Evolutionary conservation across 331 rosid genomes (phyloP).

Genomic region (Arachis monticola): DNA sequence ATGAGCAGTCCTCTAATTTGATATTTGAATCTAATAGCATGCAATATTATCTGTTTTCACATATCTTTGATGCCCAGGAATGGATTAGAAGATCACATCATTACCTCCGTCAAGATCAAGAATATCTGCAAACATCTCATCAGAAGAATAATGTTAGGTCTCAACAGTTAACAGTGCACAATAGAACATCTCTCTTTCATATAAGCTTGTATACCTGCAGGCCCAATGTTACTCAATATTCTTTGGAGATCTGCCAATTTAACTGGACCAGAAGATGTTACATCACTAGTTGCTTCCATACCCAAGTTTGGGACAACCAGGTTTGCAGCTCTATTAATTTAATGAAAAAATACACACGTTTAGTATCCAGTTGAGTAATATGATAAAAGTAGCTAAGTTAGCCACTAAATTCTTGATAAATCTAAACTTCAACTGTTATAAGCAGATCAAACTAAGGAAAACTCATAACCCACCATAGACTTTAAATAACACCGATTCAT

Average conservation of each 20-base stretch:
- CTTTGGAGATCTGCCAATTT: constrained; percentile 88
- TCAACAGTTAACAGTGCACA: constrained; percentile 23
- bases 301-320: constrained; percentile 62
- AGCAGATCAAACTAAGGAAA: background rate
- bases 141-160: constrained; percentile 47
- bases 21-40: constrained; percentile 32
- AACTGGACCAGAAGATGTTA: constrained; percentile 76
- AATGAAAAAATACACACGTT: constrained; percentile 21
- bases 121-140: constrained; percentile 59
- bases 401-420: constrained; percentile 27
- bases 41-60: constrained; percentile 19
- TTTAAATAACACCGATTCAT: background rate
- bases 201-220: constrained; percentile 59
- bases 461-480: background rate
- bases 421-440: constrained; percentile 8
- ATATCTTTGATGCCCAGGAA: constrained; percentile 19
- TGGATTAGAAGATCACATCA: constrained; percentile 27
- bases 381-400: background rate
- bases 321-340: constrained; percentile 57
- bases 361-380: constrained; percentile 12
- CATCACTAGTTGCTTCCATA: constrained; percentile 61
- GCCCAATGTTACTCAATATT: constrained; percentile 77
- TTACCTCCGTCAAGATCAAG: constrained; percentile 89
- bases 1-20: constrained; percentile 8
- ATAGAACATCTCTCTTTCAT: constrained; percentile 19